phyloP scores from a whole-genome alignment of 1,139 yeast genomes.

The Candida sanyaensis region DNA sequence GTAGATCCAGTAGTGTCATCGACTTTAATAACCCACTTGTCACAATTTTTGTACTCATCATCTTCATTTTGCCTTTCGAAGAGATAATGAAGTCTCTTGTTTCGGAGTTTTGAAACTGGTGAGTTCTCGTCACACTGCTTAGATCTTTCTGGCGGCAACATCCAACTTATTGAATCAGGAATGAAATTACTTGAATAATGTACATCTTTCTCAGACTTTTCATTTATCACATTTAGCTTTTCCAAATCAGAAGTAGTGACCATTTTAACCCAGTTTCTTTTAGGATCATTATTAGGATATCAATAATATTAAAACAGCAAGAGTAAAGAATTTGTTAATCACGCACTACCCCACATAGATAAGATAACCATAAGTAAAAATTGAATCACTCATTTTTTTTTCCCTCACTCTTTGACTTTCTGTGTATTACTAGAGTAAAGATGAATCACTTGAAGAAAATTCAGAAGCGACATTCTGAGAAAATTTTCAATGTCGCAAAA shows the following conservation, averaged over 20 bases:
- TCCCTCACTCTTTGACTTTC: background rate
- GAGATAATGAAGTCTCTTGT: constrained; percentile 10
- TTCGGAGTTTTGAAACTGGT: constrained; percentile 8
- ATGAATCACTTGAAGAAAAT: no score
- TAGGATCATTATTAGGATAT: no score
- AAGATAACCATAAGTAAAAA: background rate
- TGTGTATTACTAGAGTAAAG: background rate
- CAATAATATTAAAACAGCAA: background rate
- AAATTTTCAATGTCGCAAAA: no score
- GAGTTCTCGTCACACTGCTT: background rate
- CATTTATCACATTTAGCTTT: constrained; percentile 7
- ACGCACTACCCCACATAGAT: constrained; percentile 3
- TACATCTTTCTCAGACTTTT: constrained; percentile 5
- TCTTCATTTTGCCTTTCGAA: constrained; percentile 4
- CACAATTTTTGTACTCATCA: background rate
- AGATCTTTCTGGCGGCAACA: constrained; percentile 5
- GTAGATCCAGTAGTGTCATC: constrained; percentile 1
- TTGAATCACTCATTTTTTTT: constrained; percentile 1
- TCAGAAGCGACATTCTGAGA: no score
- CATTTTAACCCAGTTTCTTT: constrained; percentile 4
- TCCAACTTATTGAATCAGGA: constrained; percentile 12
- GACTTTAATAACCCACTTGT: background rate
- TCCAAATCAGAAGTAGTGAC: constrained; percentile 13
- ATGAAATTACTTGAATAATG: background rate
- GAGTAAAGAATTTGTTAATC: background rate